Conservation (phyloP, 73 alveolate genomes). For the Paramecium octaurelia region DNA sequence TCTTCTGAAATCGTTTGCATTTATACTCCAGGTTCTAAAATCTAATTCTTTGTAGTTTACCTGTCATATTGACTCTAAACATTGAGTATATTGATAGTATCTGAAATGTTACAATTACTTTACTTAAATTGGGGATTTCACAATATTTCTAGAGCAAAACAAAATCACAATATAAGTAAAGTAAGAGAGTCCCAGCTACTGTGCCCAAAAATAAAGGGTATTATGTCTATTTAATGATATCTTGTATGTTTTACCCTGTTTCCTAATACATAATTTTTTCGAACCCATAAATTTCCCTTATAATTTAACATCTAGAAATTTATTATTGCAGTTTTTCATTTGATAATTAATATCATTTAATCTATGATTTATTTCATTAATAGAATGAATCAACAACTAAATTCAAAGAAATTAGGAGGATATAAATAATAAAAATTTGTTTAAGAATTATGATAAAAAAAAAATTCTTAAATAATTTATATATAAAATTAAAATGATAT, state of each 20-base stretch:
- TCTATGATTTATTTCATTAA: not conserved
- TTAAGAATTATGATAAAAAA: not conserved
- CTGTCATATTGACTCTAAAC: constrained; percentile 26
- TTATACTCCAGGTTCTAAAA: constrained; percentile 18
- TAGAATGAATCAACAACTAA: not conserved
- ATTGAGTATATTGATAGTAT: not conserved
- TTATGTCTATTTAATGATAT: not conserved
- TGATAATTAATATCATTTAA: not conserved
- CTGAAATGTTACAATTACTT: not conserved
- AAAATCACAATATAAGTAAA: constrained; percentile 10
- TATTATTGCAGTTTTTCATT: not conserved
- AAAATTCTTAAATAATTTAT: not conserved
- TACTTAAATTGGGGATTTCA: not conserved
- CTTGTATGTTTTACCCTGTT: not conserved
- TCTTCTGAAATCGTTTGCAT: not conserved
- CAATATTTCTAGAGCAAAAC: not conserved
- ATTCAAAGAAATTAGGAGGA: not conserved
- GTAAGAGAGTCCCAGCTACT: not conserved
- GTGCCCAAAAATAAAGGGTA: constrained; percentile 2
- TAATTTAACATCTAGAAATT: not conserved
- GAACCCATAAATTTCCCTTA: constrained; percentile 9
- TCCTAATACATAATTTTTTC: constrained; percentile 4
- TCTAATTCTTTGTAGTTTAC: not conserved
- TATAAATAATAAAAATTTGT: not conserved
- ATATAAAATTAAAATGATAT: not conserved